Base-by-base conservation (phyloP, 164 flowering plant genomes). In the Liriodendron chinense region DNA sequence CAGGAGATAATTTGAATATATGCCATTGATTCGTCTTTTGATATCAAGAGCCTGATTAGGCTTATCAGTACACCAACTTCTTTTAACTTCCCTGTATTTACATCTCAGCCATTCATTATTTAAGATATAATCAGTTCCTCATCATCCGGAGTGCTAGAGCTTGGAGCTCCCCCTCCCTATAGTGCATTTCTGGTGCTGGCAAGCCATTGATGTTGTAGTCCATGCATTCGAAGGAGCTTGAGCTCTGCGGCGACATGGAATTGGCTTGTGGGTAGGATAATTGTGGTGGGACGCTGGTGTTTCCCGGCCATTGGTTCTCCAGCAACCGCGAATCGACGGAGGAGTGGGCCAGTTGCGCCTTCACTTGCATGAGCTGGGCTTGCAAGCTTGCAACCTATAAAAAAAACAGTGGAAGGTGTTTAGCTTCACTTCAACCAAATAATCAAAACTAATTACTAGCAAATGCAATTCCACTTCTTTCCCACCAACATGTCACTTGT, bases 361-460 rank as follows among this genome's bases (percentile, higher is more conserved):
- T 77, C 24, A 72, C 68, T 68, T 77, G 75, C 75, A 77, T 77
- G 18, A 77, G 56, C 59, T 77, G 79, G 4, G 79, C 75, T 77
- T 77, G 79, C 24, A 77, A 72, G 34, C 57, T 23, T 72, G 79
- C 79, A 12, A 77, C 79, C 79, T 77, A 26, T n/a, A 56, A 77
- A 7, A 2, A 2, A 9, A 61, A 62, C 25, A 25, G 8, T n/a
- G 57, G 50, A 10, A 72, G 25, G 25, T 10, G 59, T 16, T 53
- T 0, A 53, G 18, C 18, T 53, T 53, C 59, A 16, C 18, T 53
- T 10, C 59, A 13, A 53, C 12, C 59, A 53, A 53, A 16, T 10
- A 10, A 13, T 53, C 12, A 34, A 34, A 34, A 34, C 43, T 34
- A 34, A 34, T 34, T 34, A 34, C 43, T 34, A 28, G 6, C 43